Percentiles rank a stretch among this genome's conserved stretches.
Conservation (phyloP, 169 alveolate species). For the Eimeria maxima region DNA sequence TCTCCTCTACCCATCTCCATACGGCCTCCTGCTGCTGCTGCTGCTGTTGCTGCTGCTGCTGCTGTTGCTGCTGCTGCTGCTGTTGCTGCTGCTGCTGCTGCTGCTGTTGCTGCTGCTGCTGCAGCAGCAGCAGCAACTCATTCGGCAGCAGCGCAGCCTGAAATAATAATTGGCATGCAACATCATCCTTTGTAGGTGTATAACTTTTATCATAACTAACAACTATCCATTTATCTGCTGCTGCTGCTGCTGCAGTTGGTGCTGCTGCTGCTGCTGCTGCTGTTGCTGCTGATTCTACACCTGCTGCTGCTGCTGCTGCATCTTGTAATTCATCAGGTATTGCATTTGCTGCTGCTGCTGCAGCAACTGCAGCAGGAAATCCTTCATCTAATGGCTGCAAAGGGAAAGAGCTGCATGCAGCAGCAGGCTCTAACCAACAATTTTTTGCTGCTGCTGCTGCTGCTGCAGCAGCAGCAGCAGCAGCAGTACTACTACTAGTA, state of each 20-base stretch:
- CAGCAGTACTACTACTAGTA: neutral
- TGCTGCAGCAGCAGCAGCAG: too few species aligned
- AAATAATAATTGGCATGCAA: neutral
- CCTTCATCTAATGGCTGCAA: neutral
- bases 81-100: conserved; percentile 21
- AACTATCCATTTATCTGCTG: neutral
- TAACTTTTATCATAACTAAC: neutral
- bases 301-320: neutral
- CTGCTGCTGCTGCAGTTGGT: conserved; percentile 20
- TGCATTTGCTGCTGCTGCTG: neutral
- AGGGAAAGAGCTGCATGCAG: too few species aligned
- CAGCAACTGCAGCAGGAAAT: neutral
- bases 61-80: conserved; percentile 1
- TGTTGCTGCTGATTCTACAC: neutral
- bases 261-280: conserved; percentile 46
- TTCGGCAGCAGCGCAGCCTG: neutral
- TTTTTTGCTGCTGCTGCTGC: too few species aligned
- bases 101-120: conserved; percentile 29
- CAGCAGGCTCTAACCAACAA: too few species aligned
- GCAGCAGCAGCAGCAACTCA: neutral
- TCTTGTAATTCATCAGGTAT: neutral
- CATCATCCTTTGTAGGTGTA: neutral
- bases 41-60: neutral
- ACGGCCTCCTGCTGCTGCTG: too few species aligned
- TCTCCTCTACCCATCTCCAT: too few species aligned